These are phyloP conservation scores for Globisporangium paddicum DNA, from an alignment of 352 stramenopile genomes.

Conservation along the genomic window DNA sequence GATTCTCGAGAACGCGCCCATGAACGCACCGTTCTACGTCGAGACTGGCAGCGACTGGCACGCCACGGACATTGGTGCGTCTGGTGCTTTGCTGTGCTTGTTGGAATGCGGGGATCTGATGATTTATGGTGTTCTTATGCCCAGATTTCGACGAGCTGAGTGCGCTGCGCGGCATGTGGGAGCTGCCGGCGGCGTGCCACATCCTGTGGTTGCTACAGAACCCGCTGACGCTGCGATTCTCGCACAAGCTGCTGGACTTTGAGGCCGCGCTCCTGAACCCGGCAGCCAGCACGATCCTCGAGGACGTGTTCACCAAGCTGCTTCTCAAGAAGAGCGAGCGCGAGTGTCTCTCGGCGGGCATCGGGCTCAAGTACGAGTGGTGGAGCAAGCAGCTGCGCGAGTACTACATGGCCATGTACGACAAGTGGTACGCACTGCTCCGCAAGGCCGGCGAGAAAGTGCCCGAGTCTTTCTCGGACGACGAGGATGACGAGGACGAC, in stretches of 20 bases:
- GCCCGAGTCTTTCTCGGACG: slow-evolving; percentile 58
- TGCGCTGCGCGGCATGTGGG: slow-evolving; percentile 57
- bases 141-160: slow-evolving; percentile 71
- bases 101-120: not conserved
- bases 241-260: slow-evolving; percentile 77
- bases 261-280: slow-evolving; percentile 76
- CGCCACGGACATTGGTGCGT: slow-evolving; percentile 42
- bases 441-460: slow-evolving; percentile 64
- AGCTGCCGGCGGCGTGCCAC: slow-evolving; percentile 75
- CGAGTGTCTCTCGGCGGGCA: slow-evolving; percentile 61
- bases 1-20: slow-evolving; percentile 46
- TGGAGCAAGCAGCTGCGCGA: slow-evolving; percentile 85
- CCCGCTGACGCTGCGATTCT: slow-evolving; percentile 73
- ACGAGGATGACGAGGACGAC: slow-evolving; percentile 43
- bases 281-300: slow-evolving; percentile 57
- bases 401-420: slow-evolving; percentile 80
- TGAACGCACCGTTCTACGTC: slow-evolving; percentile 59
- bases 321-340: slow-evolving; percentile 82
- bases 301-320: slow-evolving; percentile 85
- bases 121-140: not conserved
- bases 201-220: slow-evolving; percentile 82
- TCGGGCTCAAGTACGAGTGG: slow-evolving; percentile 85
- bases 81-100: not conserved
- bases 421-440: slow-evolving; percentile 76
- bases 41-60: slow-evolving; percentile 71